Evolutionary conservation across 768 basidiomycete genomes (phyloP).

Genomic region (Mycena sanguinolenta): DNA sequence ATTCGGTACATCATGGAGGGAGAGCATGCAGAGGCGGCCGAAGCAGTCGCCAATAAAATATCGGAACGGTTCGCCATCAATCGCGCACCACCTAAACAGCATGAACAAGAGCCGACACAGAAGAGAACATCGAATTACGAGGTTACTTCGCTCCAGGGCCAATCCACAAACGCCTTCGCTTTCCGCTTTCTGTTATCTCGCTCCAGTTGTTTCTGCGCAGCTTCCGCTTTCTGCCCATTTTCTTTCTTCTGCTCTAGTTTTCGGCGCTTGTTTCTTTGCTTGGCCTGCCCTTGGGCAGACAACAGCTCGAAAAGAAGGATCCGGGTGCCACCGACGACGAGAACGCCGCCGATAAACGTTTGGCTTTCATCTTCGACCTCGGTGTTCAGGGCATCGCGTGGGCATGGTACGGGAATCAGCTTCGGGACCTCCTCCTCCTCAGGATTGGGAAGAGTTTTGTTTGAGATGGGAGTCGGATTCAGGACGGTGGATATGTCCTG

Average conservation of each 20-base stretch:
- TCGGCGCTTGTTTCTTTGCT: conserved; percentile 68
- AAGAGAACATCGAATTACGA: conserved; percentile 62
- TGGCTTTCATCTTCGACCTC: conserved; percentile 47
- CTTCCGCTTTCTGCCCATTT: conserved; percentile 58
- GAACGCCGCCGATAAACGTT: conserved; percentile 71
- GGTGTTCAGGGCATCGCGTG: conserved; percentile 43
- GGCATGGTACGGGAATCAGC: conserved; percentile 55
- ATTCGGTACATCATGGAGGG: conserved; percentile 59
- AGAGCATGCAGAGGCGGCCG: conserved; percentile 79
- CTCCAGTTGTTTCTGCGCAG: conserved; percentile 70
- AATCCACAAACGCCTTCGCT: conserved; percentile 68
- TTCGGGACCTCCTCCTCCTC: conserved; percentile 54
- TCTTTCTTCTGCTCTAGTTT: conserved; percentile 66
- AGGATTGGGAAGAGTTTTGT: conserved; percentile 60
- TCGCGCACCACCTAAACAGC: conserved; percentile 60
- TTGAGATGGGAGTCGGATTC: conserved; percentile 65
- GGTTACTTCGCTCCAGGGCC: conserved; percentile 83
- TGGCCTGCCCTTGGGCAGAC: conserved; percentile 59
- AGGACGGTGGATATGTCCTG: conserved; percentile 61
- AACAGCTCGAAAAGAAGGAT: conserved; percentile 74
- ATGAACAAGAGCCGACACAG: conserved; percentile 12
- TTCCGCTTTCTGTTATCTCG: conserved; percentile 68
- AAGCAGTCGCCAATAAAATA: conserved; percentile 78
- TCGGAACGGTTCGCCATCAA: conserved; percentile 60
- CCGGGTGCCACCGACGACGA: conserved; percentile 78